These are phyloP conservation scores for Aspergillus affinis DNA, from an alignment of 495 filamentous ascomycete species.

Conservation along the genomic window DNA sequence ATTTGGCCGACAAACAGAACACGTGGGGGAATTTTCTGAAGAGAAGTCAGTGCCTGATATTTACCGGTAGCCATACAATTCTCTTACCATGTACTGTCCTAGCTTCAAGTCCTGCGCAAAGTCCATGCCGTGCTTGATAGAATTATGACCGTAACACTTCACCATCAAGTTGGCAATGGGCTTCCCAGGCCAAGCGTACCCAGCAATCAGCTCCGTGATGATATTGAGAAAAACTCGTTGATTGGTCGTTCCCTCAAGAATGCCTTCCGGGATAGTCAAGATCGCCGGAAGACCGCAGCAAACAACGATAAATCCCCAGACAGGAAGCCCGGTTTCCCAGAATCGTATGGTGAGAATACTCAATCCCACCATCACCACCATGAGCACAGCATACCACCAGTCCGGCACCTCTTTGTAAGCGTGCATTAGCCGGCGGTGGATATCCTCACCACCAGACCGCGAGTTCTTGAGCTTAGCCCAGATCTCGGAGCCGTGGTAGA, in stretches of 20 bases:
- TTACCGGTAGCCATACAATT: not conserved
- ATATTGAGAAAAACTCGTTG: slow-evolving; percentile 60
- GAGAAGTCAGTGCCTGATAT: not conserved
- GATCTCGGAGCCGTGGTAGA: slow-evolving; percentile 59
- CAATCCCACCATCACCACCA: slow-evolving; percentile 68
- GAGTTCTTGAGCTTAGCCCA: slow-evolving; percentile 56
- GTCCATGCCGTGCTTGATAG: slow-evolving; percentile 48
- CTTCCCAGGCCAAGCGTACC: slow-evolving; percentile 71
- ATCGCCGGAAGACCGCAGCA: slow-evolving; percentile 57
- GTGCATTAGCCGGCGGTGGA: slow-evolving; percentile 31
- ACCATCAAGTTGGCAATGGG: slow-evolving; percentile 87
- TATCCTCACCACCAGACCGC: slow-evolving; percentile 51
- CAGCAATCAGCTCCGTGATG: slow-evolving; percentile 76
- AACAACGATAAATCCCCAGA: slow-evolving; percentile 77
- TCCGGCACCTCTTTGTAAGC: slow-evolving; percentile 31
- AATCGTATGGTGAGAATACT: slow-evolving; percentile 38
- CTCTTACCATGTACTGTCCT: slow-evolving; percentile 50
- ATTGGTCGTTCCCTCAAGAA: slow-evolving; percentile 83
- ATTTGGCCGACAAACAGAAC: slow-evolving; percentile 53
- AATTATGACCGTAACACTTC: slow-evolving; percentile 69
- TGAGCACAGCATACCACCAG: slow-evolving; percentile 62
- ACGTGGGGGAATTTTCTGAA: slow-evolving; percentile 48
- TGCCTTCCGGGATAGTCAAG: slow-evolving; percentile 79
- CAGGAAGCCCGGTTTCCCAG: slow-evolving; percentile 70
- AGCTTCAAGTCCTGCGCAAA: slow-evolving; percentile 50